Conservation (phyloP, 1,284 basidiomycete species). For the Stereum hirsutum region DNA sequence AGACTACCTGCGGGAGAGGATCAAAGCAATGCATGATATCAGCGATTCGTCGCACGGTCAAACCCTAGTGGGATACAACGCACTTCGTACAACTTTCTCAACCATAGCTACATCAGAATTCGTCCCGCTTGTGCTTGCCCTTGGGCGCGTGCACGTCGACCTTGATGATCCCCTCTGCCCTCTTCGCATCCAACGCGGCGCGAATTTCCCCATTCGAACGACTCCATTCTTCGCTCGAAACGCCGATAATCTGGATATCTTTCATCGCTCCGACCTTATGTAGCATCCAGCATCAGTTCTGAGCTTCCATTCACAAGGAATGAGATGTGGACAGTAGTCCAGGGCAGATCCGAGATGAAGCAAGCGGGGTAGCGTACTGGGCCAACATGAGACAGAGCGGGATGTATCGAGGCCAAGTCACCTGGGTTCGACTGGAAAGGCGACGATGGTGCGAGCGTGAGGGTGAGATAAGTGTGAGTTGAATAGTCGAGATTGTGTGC, state of each 20-base stretch:
- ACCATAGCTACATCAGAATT: conserved; percentile 9
- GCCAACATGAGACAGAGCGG: conserved; percentile 16
- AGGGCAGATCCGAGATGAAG: background rate
- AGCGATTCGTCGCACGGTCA: too few relatives aligned
- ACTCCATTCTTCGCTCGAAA: conserved; percentile 20
- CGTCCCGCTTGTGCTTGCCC: conserved; percentile 18
- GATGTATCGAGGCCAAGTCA: conserved; percentile 14
- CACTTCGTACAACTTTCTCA: too few relatives aligned
- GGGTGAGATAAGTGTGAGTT: conserved; percentile 18
- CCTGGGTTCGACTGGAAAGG: conserved; percentile 15
- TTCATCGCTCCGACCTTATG: conserved; percentile 17
- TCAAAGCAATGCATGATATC: too few relatives aligned
- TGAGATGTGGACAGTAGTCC: conserved; percentile 1
- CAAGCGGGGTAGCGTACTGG: conserved; percentile 5
- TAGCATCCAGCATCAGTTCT: background rate
- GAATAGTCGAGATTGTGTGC: conserved; percentile 11
- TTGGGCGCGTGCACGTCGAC: conserved; percentile 22
- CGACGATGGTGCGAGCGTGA: conserved; percentile 18
- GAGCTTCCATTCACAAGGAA: conserved; percentile 8
- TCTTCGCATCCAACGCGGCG: conserved; percentile 10
- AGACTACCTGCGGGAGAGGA: too few relatives aligned
- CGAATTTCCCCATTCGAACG: conserved; percentile 13
- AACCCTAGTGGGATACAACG: too few relatives aligned
- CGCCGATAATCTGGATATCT: conserved; percentile 21
- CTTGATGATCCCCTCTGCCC: conserved; percentile 16